Base-by-base conservation (phyloP, 305 asterid species). In the Solanum hybrid region DNA sequence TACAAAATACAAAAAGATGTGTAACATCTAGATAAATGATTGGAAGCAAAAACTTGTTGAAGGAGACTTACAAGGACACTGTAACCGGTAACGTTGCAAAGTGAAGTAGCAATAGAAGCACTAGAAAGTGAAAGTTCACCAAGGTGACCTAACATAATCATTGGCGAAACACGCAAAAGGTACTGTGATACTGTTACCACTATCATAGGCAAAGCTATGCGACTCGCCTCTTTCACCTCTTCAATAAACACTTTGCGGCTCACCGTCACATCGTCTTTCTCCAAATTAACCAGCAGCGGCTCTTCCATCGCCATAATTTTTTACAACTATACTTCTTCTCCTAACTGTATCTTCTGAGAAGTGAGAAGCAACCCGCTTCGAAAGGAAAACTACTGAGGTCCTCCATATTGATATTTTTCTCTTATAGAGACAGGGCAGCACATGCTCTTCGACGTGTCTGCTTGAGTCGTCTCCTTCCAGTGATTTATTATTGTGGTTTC, bases 61-160 rank as follows among this genome's bases (percentile, higher is more conserved):
- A 66, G 88, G 78, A 64, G 24, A 51, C 80, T 90, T 80, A 95
- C 97, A n/a, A 95, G 88, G 27, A 93, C 37, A 73, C 97, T 95
- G 91, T 91, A 92, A 85, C 95, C 96, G 37, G 96, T 90, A 87
- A 94, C 95, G 71, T 91, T 93, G 82, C 94, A 69, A 66, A 95
- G 90, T 14, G 96, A 93, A 77, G 94, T 93, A 77, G 98, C 98
- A 24, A 95, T 89, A 51, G 95, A 93, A 38, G 93, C 87, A 88
- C 95, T 94, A 56, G 98, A 93, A 31, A 95, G 94, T 5, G 92
- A 82, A 86, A 94, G 95, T 87, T 94, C 93, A 17, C 94, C 94
- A 26, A 94, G 93, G 85, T 93, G 97, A 10, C 97, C 97, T 14
- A 95, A 91, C 97, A 95, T 95, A 93, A 92, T 94, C 93, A 93